A percentile compares a stretch with the other conserved stretches of the same genome.
These are phyloP conservation scores for Globisporangium paroecandrum DNA, from an alignment of 352 stramenopile genomes.

Conservation along the genomic window DNA sequence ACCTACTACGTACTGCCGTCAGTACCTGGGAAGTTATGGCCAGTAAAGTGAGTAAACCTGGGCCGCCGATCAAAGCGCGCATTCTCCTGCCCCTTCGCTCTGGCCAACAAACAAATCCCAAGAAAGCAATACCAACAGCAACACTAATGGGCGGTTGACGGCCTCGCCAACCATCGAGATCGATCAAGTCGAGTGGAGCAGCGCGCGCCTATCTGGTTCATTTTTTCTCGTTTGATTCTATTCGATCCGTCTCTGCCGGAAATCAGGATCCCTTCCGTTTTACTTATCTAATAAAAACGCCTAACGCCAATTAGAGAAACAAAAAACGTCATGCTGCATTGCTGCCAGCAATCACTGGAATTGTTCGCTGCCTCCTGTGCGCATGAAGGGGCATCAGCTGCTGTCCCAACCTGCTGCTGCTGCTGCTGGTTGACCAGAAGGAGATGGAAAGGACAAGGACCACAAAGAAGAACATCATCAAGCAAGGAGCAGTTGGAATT, in stretches of 20 bases:
- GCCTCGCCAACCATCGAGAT: neutral
- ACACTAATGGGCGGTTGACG: neutral
- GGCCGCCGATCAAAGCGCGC: neutral
- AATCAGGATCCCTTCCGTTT: neutral
- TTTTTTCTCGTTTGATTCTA: neutral
- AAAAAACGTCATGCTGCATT: conserved; percentile 4
- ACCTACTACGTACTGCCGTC: neutral
- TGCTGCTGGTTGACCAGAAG: neutral
- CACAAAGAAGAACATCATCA: neutral
- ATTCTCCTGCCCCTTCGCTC: neutral
- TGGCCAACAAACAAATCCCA: neutral
- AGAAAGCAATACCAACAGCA: neutral
- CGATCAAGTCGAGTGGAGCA: neutral
- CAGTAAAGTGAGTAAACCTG: neutral
- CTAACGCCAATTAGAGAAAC: neutral
- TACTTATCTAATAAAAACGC: neutral
- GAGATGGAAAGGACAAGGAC: neutral
- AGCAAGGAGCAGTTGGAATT: neutral
- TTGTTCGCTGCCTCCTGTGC: neutral
- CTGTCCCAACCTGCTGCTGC: neutral
- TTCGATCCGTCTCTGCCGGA: conserved; percentile 3
- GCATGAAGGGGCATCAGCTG: neutral
- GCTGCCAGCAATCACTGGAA: neutral
- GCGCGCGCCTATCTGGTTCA: neutral
- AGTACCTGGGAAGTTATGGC: neutral